Conservation (phyloP, 495 filamentous ascomycete genomes). For the Pseudotulostoma volvatum region DNA sequence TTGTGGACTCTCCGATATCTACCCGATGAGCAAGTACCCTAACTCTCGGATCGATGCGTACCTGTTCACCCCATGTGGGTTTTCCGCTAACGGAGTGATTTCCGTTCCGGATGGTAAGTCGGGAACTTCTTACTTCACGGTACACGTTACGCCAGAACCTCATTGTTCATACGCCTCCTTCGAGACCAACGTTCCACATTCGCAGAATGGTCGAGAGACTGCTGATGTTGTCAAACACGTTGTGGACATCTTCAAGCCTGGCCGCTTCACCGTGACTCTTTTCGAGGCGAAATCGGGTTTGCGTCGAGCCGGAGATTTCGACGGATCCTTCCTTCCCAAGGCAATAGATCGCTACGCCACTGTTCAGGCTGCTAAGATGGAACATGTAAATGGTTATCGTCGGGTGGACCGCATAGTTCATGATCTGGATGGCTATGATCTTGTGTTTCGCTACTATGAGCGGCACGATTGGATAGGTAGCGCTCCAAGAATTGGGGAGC, state of each 20-base stretch:
- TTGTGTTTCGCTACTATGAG: constrained; percentile 95
- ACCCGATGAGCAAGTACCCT: constrained; percentile 71
- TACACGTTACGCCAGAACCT: constrained; percentile 95
- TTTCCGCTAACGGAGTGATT: constrained; percentile 93
- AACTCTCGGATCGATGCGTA: constrained; percentile 93
- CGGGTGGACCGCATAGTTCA: constrained; percentile 92
- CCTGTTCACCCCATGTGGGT: constrained; percentile 92
- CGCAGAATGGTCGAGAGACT: constrained; percentile 74
- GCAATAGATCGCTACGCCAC: constrained; percentile 30
- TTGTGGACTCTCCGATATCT: constrained; percentile 81
- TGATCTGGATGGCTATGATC: constrained; percentile 92
- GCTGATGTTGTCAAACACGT: constrained; percentile 85
- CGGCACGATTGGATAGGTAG: constrained; percentile 79
- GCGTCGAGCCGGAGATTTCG: constrained; percentile 7
- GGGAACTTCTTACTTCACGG: constrained; percentile 89
- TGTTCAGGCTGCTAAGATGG: constrained; percentile 51
- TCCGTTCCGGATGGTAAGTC: constrained; percentile 52
- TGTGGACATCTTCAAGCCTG: constrained; percentile 86
- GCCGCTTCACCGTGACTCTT: constrained; percentile 89
- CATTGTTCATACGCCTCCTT: constrained; percentile 98
- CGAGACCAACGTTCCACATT: constrained; percentile 94
- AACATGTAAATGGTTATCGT: constrained; percentile 71
- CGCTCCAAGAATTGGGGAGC: constrained; percentile 54
- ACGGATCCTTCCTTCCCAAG: constrained; percentile 7
- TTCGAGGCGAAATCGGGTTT: constrained; percentile 68